A percentile compares a stretch with the other conserved stretches of the same genome.
These are phyloP conservation scores for Phytophthora vignae DNA, from an alignment of 352 stramenopile genomes.

Conservation along the genomic window DNA sequence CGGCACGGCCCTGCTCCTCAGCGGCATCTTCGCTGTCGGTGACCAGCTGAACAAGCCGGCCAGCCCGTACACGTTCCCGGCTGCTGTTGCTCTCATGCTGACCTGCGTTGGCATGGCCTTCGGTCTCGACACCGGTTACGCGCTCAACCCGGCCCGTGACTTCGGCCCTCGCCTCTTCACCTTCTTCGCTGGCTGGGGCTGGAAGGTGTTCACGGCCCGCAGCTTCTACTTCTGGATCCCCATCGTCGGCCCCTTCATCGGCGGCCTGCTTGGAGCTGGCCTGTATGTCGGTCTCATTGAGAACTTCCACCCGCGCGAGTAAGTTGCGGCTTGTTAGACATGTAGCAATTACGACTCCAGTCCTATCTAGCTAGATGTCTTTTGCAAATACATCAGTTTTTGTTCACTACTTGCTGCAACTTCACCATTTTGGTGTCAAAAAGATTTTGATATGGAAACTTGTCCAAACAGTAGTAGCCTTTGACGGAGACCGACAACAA, in stretches of 20 bases:
- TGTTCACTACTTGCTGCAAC: too few species aligned
- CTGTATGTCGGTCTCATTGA: constrained; percentile 47
- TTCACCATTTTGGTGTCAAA: too few species aligned
- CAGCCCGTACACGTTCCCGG: constrained; percentile 43
- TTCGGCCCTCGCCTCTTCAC: constrained; percentile 58
- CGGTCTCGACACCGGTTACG: constrained; percentile 46
- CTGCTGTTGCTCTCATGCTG: constrained; percentile 41
- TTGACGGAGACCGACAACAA: background rate
- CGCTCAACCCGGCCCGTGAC: constrained; percentile 52
- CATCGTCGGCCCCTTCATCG: constrained; percentile 46
- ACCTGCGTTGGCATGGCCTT: constrained; percentile 47
- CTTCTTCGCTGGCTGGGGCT: constrained; percentile 50
- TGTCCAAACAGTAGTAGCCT: too few species aligned
- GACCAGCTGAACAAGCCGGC: constrained; percentile 53
- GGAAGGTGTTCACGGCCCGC: constrained; percentile 44
- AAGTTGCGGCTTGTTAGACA: constrained; percentile 1
- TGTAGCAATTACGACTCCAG: background rate
- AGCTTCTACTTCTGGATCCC: constrained; percentile 53
- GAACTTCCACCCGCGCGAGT: constrained; percentile 42
- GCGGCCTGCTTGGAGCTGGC: constrained; percentile 40
- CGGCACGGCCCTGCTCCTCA: constrained; percentile 46
- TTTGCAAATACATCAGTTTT: too few species aligned
- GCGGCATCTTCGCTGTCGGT: constrained; percentile 50
- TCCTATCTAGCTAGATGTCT: background rate
- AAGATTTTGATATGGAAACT: too few species aligned